Conservation (phyloP, 495 filamentous ascomycete genomes). For the Penicillium verhagenii region DNA sequence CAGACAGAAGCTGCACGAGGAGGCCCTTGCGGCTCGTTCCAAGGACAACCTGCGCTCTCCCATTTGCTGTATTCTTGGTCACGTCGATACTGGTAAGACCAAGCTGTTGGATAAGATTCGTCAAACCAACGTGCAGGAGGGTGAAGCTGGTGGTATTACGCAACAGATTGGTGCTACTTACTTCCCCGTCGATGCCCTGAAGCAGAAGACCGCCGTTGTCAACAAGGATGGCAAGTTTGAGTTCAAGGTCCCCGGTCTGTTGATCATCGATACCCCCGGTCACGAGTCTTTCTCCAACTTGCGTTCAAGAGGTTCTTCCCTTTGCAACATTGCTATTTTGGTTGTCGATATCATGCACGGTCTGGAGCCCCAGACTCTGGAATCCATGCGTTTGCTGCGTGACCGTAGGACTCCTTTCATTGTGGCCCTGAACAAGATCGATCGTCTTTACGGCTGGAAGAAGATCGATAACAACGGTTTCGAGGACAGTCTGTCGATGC, state of each 20-base stretch:
- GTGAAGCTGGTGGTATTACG: conserved; percentile 99
- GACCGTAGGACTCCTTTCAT: conserved; percentile 98
- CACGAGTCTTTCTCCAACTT: conserved; percentile 99
- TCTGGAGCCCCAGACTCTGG: conserved; percentile 94
- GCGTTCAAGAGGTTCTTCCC: conserved; percentile 90
- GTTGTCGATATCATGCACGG: conserved; percentile 99
- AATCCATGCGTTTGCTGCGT: conserved; percentile 92
- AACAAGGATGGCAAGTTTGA: conserved; percentile 89
- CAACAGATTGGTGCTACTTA: conserved; percentile 99
- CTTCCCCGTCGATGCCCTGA: conserved; percentile 93
- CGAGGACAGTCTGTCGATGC: conserved; percentile 81
- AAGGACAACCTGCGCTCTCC: conserved; percentile 94
- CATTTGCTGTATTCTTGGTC: conserved; percentile 99
- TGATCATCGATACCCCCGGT: conserved; percentile 98
- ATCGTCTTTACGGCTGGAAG: conserved; percentile 98
- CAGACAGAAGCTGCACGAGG: conserved; percentile 83
- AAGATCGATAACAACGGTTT: conserved; percentile 98
- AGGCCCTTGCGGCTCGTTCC: conserved; percentile 85
- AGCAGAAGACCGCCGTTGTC: conserved; percentile 87
- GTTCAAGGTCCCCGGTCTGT: conserved; percentile 95
- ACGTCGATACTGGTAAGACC: conserved; percentile 99
- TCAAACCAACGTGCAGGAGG: conserved; percentile 98
- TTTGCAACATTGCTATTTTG: conserved; percentile 99
- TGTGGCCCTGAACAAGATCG: conserved; percentile 98
- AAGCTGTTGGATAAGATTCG: conserved; percentile 98